Conservation (phyloP, 1,284 basidiomycete species). For the Peniophora sp. region DNA sequence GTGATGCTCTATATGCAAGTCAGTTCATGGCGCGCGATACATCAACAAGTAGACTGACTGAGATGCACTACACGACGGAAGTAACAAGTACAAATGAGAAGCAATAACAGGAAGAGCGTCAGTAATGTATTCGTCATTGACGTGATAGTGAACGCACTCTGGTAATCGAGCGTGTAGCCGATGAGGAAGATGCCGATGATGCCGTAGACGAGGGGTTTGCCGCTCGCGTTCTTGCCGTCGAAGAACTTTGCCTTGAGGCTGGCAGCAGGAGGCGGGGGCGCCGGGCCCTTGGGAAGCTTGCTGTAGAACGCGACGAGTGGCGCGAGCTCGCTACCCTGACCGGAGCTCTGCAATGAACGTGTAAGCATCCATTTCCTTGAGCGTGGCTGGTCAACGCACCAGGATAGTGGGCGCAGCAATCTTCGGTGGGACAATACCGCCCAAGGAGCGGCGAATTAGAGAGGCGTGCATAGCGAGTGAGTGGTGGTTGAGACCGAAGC, state of each 20-base stretch:
- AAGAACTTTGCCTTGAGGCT: conserved; percentile 79
- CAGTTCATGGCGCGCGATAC: not conserved
- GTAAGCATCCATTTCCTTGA: not conserved
- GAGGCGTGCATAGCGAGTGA: conserved; percentile 64
- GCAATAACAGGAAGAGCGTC: not conserved
- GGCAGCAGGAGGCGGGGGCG: conserved; percentile 50
- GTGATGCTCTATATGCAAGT: conserved; percentile 60
- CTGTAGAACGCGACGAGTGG: conserved; percentile 93
- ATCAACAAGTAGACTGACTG: conserved; percentile 41
- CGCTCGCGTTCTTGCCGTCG: conserved; percentile 80
- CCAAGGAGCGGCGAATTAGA: conserved; percentile 75
- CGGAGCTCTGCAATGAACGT: conserved; percentile 48
- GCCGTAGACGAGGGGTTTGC: conserved; percentile 63
- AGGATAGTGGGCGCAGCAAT: conserved; percentile 87
- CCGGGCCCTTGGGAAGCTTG: conserved; percentile 77
- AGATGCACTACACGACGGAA: conserved; percentile 53
- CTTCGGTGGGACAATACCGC: conserved; percentile 87
- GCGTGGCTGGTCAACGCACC: conserved; percentile 41
- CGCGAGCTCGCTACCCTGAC: conserved; percentile 72
- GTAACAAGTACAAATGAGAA: not conserved
- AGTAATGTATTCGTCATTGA: conserved; percentile 5
- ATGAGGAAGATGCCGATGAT: conserved; percentile 75
- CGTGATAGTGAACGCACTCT: conserved; percentile 55
- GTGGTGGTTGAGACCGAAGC: conserved; percentile 12
- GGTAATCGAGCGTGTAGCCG: conserved; percentile 88